phyloP scores from a whole-genome alignment of 176 grass and related monocot species.

The Eragrostis curvula region DNA sequence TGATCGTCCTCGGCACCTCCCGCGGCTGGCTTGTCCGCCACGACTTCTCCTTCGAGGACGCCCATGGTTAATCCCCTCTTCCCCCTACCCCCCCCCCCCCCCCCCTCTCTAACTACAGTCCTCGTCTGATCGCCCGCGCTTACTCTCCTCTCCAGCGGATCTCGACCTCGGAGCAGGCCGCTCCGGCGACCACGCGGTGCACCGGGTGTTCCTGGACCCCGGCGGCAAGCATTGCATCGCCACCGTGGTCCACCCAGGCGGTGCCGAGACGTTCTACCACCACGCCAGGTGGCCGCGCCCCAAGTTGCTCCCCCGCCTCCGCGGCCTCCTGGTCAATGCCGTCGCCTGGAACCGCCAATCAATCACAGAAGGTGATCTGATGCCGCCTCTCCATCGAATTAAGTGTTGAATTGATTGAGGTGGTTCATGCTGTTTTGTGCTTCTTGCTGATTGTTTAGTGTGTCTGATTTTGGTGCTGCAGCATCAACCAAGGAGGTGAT shows the following conservation, averaged over 20 bases:
- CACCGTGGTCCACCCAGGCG: conserved; percentile 72
- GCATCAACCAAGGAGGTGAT: conserved; percentile 96
- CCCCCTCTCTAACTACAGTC: too few relatives aligned
- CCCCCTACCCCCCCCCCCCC: neutral
- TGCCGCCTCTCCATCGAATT: neutral
- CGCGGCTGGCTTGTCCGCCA: conserved; percentile 93
- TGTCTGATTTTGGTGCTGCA: conserved; percentile 37
- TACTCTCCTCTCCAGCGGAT: conserved; percentile 47
- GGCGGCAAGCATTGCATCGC: conserved; percentile 88
- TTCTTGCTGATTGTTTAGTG: conserved; percentile 2
- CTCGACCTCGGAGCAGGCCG: conserved; percentile 79
- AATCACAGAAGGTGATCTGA: conserved; percentile 73
- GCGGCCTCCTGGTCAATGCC: conserved; percentile 77
- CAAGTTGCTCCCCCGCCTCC: conserved; percentile 69
- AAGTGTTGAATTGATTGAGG: neutral
- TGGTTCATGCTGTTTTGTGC: neutral
- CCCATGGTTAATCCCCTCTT: conserved; percentile 19
- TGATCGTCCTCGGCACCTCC: conserved; percentile 91
- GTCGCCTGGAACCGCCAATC: conserved; percentile 91
- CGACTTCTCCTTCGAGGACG: conserved; percentile 81
- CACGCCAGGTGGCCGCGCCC: conserved; percentile 89
- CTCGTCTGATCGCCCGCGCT: neutral
- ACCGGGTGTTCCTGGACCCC: conserved; percentile 92
- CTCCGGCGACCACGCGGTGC: conserved; percentile 78
- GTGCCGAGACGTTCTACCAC: conserved; percentile 88